A percentile compares a stretch with the other conserved stretches of the same genome.
These are phyloP conservation scores for Trichoderma koningii DNA, from an alignment of 2,329 filamentous ascomycete genomes.

Conservation along the genomic window DNA sequence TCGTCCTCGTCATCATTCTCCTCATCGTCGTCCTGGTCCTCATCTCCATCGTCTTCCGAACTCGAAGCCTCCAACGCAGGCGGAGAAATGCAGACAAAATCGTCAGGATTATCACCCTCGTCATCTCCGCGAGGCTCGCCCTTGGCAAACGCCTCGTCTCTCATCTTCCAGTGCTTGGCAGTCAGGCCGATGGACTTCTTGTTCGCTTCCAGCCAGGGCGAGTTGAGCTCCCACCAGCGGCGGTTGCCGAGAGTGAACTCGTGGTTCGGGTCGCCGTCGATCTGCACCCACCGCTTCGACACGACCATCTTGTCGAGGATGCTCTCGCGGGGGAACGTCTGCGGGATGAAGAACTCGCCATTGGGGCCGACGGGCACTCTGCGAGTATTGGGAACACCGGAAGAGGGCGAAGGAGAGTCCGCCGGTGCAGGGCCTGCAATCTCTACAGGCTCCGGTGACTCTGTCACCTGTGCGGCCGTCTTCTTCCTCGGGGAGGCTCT, in stretches of 20 bases:
- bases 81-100: slow-evolving; percentile 31
- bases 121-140: slow-evolving; percentile 24
- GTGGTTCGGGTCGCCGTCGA: slow-evolving; percentile 31
- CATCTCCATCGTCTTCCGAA: background rate
- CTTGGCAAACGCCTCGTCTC: slow-evolving; percentile 30
- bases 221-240: slow-evolving; percentile 32
- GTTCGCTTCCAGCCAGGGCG: slow-evolving; percentile 30
- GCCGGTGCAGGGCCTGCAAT: background rate
- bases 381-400: background rate
- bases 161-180: slow-evolving; percentile 31
- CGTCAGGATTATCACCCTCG: slow-evolving; percentile 28
- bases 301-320: slow-evolving; percentile 27
- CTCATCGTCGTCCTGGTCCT: background rate
- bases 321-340: slow-evolving; percentile 29
- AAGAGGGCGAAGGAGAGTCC: background rate
- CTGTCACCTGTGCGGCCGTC: background rate
- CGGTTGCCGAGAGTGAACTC: slow-evolving; percentile 29
- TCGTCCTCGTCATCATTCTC: background rate
- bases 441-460: no score
- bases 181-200: slow-evolving; percentile 30
- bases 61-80: background rate
- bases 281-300: slow-evolving; percentile 26
- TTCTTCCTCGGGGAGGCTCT: background rate
- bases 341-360: slow-evolving; percentile 29
- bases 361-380: slow-evolving; percentile 28